Base-by-base conservation (phyloP, 2,329 filamentous ascomycete species). In the Botrytis deweyae region DNA sequence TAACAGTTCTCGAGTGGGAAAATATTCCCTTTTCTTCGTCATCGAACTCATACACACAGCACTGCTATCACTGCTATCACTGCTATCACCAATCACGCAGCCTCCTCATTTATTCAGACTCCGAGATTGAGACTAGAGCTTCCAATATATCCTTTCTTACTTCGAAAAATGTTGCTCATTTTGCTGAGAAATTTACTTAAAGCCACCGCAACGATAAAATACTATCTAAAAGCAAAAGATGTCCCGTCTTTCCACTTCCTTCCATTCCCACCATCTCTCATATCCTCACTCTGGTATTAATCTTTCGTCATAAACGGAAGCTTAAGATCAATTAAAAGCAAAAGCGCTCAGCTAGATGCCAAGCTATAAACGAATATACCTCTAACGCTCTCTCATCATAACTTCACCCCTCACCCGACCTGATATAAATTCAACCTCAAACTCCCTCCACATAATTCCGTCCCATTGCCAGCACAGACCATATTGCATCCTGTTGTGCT, bases 391-490 rank as follows among this genome's bases (percentile, higher is more conserved):
- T 0, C 25, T 40, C 33, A 4, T 3, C 16, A 10, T 6, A 7
- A 4, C 16, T 18, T 20, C 5, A 7, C n/a, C 36, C n/a, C 66
- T 58, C 49, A 69, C 5, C 18, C 12, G 25, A 33, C 52, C 66
- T 59, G 66, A 69, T 69, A 69, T 33, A 69, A 33, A 44, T 58
- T 42, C 12, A 69, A 69, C 20, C 66, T 69, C 49, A 42, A n/a
- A 58, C 66, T 58, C 16, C 66, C 66, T 3, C 66, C 66, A 40
- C 66, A 69, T 42, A 22, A 14, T n/a, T 58, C 66, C 18, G n/a
- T 69, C 18, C n/a, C 18, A 44, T 69, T 68, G 4, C 66, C 36
- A 38, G 29, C 29, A 44, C 66, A 69, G 16, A 42, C 36, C 36
- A 69, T 4, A 58, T 40, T 9, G 14, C 66, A 69, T 5, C 49